Evolutionary conservation across 495 filamentous ascomycete species (phyloP).

Genomic region (Aspergillus egyptiacus): DNA sequence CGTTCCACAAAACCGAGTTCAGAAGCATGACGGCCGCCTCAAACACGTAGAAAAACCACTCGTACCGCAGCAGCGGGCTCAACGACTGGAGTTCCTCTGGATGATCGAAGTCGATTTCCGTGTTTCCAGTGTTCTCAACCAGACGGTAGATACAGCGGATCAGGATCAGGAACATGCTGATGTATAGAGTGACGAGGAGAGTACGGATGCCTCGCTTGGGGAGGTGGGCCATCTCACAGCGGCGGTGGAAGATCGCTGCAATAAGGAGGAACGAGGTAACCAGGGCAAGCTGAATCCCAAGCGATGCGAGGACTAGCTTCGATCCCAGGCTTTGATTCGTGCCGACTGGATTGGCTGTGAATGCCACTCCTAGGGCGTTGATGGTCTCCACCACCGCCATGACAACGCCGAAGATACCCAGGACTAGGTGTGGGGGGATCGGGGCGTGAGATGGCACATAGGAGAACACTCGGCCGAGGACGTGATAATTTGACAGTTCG

Average conservation of each 20-base stretch:
- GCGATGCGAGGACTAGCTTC: slow-evolving; percentile 50
- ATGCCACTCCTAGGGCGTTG: slow-evolving; percentile 55
- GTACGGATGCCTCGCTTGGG: too few species aligned
- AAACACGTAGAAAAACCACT: slow-evolving; percentile 63
- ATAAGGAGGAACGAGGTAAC: slow-evolving; percentile 49
- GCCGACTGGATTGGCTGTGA: slow-evolving; percentile 43
- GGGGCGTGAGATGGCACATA: slow-evolving; percentile 63
- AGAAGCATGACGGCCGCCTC: slow-evolving; percentile 53
- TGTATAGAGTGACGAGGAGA: slow-evolving; percentile 56
- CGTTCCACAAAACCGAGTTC: slow-evolving; percentile 49
- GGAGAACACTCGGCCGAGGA: slow-evolving; percentile 61
- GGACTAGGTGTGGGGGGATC: slow-evolving; percentile 58
- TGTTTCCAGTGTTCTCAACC: slow-evolving; percentile 47
- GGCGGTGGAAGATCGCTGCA: slow-evolving; percentile 47
- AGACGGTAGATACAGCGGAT: slow-evolving; percentile 54
- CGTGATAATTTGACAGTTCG: slow-evolving; percentile 61
- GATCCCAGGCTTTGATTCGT: slow-evolving; percentile 41
- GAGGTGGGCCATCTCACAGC: too few species aligned
- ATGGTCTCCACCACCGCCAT: slow-evolving; percentile 54
- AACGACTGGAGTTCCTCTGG: slow-evolving; percentile 19
- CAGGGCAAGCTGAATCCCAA: slow-evolving; percentile 55
- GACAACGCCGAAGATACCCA: slow-evolving; percentile 56
- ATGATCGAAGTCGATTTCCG: slow-evolving; percentile 16
- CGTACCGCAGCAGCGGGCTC: slow-evolving; percentile 49
- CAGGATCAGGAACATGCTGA: slow-evolving; percentile 46